A percentile compares a stretch with the other conserved stretches of the same genome.
These are phyloP conservation scores for Candida multigemmis DNA, from an alignment of 805 yeast genomes.

Conservation along the genomic window DNA sequence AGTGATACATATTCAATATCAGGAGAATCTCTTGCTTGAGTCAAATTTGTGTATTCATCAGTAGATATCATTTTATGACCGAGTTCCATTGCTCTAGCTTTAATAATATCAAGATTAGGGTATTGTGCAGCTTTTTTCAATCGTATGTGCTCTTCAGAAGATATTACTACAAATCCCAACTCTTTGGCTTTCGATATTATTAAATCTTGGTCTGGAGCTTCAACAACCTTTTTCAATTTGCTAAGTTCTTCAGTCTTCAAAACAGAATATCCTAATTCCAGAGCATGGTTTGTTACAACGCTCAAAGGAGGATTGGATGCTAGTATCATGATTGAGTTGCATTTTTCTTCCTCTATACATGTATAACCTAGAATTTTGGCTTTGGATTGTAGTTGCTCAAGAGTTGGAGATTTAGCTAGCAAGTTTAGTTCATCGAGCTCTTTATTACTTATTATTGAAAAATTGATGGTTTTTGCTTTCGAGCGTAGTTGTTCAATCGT, in stretches of 20 bases:
- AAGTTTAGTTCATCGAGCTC: constrained; percentile 1
- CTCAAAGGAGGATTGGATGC: too few relatives aligned
- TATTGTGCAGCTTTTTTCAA: constrained; percentile 12
- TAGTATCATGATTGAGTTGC: too few relatives aligned
- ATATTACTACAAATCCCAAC: constrained; percentile 2
- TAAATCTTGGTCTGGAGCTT: constrained; percentile 5
- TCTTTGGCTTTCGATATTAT: constrained; percentile 1
- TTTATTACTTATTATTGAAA: constrained; percentile 4
- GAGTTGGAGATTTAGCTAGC: constrained; percentile 11
- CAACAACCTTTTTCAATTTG: constrained; percentile 4
- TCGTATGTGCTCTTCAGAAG: constrained; percentile 10
- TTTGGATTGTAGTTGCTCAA: constrained; percentile 12
- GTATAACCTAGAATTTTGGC: constrained; percentile 1
- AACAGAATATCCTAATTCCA: constrained; percentile 6
- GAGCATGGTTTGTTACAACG: constrained; percentile 4
- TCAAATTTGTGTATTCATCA: constrained; percentile 7
- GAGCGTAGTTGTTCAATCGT: constrained; percentile 9
- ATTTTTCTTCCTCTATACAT: constrained; percentile 1
- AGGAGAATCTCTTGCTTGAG: constrained; percentile 10
- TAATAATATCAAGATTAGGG: constrained; percentile 14
- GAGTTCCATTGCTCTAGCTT: constrained; percentile 8
- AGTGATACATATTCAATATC: constrained; percentile 11
- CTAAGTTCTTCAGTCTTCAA: constrained; percentile 5
- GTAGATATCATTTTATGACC: constrained; percentile 9
- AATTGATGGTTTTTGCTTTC: constrained; percentile 6